These are phyloP conservation scores for Abrus precatorius DNA, from an alignment of 306 rosid species.

Conservation along the genomic window DNA sequence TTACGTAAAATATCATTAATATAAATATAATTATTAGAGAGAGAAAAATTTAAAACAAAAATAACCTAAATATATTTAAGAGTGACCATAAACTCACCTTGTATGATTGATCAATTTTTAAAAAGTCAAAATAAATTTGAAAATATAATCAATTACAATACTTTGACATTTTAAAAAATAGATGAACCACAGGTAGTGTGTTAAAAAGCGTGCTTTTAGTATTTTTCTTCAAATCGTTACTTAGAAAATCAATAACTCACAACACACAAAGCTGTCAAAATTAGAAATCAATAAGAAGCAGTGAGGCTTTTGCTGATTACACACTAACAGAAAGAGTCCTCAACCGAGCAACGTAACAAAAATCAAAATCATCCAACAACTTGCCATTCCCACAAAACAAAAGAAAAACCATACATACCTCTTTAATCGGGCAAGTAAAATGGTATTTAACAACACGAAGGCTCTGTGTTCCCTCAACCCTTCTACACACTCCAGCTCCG, in stretches of 20 bases:
- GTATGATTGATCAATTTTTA: too few relatives aligned
- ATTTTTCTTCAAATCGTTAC: neutral
- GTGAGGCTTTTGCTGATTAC: neutral
- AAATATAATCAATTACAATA: too few relatives aligned
- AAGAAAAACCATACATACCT: slow-evolving; percentile 30
- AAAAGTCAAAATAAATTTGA: too few relatives aligned
- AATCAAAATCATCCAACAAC: neutral
- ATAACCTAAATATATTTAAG: too few relatives aligned
- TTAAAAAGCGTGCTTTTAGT: neutral
- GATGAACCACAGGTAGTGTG: too few relatives aligned
- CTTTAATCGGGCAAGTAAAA: slow-evolving; percentile 48
- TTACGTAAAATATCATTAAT: too few relatives aligned
- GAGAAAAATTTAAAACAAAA: neutral
- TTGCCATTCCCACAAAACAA: neutral
- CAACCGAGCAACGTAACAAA: too few relatives aligned
- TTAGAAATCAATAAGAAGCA: neutral
- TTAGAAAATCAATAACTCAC: neutral
- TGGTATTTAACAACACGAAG: neutral
- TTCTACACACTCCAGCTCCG: slow-evolving; percentile 55
- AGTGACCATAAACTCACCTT: too few relatives aligned
- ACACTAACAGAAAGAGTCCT: too few relatives aligned
- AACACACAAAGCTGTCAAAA: slow-evolving; percentile 1
- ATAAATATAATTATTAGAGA: neutral
- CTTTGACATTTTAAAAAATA: too few relatives aligned
- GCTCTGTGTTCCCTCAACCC: neutral